Evolutionary conservation across 768 basidiomycete species (phyloP).

Genomic region (Russula virescens): DNA sequence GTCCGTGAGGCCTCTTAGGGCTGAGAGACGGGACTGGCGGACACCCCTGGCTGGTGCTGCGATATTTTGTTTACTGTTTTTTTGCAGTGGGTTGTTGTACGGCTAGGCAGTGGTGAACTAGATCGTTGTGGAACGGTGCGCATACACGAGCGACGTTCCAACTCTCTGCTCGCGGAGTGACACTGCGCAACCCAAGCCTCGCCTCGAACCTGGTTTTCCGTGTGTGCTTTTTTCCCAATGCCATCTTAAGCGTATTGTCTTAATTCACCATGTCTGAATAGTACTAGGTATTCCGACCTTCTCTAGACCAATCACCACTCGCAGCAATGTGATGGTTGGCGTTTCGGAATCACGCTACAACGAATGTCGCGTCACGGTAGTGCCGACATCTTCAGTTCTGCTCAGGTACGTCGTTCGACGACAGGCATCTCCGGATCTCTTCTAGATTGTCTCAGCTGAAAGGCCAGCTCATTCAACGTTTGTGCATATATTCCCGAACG

Average conservation of each 20-base stretch:
- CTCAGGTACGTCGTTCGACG: not conserved
- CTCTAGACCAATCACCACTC: no score
- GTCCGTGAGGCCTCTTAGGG: not conserved
- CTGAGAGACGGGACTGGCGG: not conserved
- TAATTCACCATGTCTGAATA: not conserved
- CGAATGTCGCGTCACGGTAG: not conserved
- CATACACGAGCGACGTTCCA: not conserved
- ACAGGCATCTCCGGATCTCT: no score
- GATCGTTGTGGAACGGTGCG: no score
- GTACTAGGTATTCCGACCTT: not conserved
- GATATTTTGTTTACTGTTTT: no score
- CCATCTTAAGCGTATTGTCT: not conserved
- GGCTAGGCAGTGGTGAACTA: no score
- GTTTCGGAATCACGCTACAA: not conserved
- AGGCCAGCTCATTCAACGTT: not conserved
- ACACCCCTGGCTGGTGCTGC: not conserved
- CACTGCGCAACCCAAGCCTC: not conserved
- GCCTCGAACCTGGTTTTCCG: slow-evolving; percentile 27
- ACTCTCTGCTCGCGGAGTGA: no score
- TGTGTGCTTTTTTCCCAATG: slow-evolving; percentile 8
- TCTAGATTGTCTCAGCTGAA: not conserved
- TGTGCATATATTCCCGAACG: not conserved
- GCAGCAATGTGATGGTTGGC: not conserved
- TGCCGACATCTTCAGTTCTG: not conserved
- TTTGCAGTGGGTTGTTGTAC: no score